These are phyloP conservation scores for Tieghemiomyces parasiticus DNA, from an alignment of 192 early-diverging fungal genomes.

Conservation along the genomic window DNA sequence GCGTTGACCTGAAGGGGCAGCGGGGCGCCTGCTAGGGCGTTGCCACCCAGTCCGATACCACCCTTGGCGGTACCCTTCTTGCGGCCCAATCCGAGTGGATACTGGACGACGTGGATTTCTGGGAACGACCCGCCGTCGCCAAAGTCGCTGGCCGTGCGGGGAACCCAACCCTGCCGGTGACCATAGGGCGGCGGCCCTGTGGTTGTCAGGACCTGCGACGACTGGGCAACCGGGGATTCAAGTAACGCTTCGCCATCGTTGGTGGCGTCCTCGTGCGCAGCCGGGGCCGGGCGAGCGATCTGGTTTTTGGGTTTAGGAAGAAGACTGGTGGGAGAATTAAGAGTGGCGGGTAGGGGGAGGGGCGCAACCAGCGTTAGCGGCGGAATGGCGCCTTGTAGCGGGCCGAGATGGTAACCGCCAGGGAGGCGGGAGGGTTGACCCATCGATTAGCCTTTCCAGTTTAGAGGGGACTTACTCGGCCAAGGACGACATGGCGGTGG, in stretches of 20 bases:
- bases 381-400: too few relatives aligned
- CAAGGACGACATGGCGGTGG: too few relatives aligned
- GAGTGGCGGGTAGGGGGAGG: too few relatives aligned
- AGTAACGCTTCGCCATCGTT: not conserved
- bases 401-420: too few relatives aligned
- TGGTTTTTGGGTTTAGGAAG: conserved; percentile 1
- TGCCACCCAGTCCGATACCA: not conserved
- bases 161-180: conserved; percentile 59
- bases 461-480: too few relatives aligned
- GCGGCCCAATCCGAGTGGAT: conserved; percentile 89
- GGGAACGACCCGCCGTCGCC: conserved; percentile 96
- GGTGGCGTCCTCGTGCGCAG: not conserved
- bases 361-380: too few relatives aligned
- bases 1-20: conserved; percentile 82
- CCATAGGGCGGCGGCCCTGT: conserved; percentile 56
- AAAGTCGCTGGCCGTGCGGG: conserved; percentile 71
- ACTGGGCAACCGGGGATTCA: not conserved
- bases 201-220: not conserved
- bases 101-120: conserved; percentile 82
- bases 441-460: too few relatives aligned
- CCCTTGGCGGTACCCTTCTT: conserved; percentile 19
- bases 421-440: too few relatives aligned
- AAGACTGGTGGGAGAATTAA: too few relatives aligned
- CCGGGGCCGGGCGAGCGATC: not conserved
- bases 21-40: conserved; percentile 22